A percentile compares a stretch with the other conserved stretches of the same genome.
Evolutionary conservation across 164 flowering plant species (phyloP).

Genomic region (Houttuynia cordata): DNA sequence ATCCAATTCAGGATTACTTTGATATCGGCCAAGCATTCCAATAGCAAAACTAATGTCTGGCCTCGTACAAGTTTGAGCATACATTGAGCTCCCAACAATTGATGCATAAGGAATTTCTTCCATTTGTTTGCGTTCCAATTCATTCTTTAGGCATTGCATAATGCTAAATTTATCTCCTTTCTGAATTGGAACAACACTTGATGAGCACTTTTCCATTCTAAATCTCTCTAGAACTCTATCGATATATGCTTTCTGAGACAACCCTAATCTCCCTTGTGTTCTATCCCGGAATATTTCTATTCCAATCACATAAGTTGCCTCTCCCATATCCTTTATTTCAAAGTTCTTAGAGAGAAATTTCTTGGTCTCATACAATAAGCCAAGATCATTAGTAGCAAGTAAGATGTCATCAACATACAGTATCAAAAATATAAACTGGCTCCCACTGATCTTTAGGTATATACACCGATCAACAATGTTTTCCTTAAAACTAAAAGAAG

Average conservation of each 20-base stretch:
- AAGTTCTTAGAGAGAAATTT: background rate
- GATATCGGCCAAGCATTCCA: background rate
- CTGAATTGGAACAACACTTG: background rate
- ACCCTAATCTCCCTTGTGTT: background rate
- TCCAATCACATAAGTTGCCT: background rate
- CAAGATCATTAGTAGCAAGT: background rate
- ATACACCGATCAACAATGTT: background rate
- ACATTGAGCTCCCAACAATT: background rate
- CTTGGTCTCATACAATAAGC: background rate
- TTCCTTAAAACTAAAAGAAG: background rate
- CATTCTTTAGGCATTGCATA: background rate
- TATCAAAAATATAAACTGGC: too few relatives aligned
- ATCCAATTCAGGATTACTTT: background rate
- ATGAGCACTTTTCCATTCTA: background rate
- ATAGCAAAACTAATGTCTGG: background rate
- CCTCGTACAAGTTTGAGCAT: background rate
- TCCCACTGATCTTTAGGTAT: background rate
- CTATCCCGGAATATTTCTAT: background rate
- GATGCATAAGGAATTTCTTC: background rate
- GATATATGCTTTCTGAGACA: background rate
- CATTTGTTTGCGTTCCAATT: background rate
- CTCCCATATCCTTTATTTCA: background rate
- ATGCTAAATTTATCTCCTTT: background rate
- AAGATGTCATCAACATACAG: background rate
- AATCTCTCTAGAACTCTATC: too few relatives aligned